phyloP scores from a whole-genome alignment of 768 basidiomycete species.

The Lyophyllum semitale region DNA sequence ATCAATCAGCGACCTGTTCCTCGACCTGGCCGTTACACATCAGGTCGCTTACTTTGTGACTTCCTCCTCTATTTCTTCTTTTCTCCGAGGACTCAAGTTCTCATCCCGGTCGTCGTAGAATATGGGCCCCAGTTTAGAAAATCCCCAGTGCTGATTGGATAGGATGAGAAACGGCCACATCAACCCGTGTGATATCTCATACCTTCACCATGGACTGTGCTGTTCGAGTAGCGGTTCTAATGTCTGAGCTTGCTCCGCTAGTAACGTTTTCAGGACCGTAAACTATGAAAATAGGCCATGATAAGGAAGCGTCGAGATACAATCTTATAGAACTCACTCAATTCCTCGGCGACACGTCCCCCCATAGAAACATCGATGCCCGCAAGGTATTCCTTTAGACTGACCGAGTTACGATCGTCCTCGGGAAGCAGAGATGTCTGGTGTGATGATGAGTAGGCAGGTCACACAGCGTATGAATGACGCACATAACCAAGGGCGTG shows the following conservation, averaged over 20 bases:
- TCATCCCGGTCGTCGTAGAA: conserved; percentile 75
- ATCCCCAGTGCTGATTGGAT: conserved; percentile 65
- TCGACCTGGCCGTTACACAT: neutral
- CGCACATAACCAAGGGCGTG: conserved; percentile 87
- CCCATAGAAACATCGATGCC: conserved; percentile 92
- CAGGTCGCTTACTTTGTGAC: conserved; percentile 64
- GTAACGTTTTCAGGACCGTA: conserved; percentile 88
- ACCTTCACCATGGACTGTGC: conserved; percentile 92
- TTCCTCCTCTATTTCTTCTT: conserved; percentile 87
- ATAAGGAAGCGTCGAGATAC: conserved; percentile 18
- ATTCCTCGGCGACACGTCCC: conserved; percentile 92
- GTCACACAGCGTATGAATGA: conserved; percentile 18
- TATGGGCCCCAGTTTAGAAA: conserved; percentile 84
- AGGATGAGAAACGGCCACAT: neutral
- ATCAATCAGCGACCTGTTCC: conserved; percentile 10
- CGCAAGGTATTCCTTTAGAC: conserved; percentile 73
- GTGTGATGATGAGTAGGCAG: conserved; percentile 8
- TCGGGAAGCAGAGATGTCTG: conserved; percentile 81
- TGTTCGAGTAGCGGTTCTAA: conserved; percentile 75
- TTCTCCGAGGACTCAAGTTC: conserved; percentile 71
- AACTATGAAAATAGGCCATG: conserved; percentile 46
- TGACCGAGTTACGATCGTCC: conserved; percentile 73
- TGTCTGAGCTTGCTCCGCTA: conserved; percentile 90
- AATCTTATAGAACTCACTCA: conserved; percentile 50
- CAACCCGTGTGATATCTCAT: conserved; percentile 22